phyloP scores from a whole-genome alignment of 2,329 filamentous ascomycete genomes.

The Pseudopithomyces chartarum region DNA sequence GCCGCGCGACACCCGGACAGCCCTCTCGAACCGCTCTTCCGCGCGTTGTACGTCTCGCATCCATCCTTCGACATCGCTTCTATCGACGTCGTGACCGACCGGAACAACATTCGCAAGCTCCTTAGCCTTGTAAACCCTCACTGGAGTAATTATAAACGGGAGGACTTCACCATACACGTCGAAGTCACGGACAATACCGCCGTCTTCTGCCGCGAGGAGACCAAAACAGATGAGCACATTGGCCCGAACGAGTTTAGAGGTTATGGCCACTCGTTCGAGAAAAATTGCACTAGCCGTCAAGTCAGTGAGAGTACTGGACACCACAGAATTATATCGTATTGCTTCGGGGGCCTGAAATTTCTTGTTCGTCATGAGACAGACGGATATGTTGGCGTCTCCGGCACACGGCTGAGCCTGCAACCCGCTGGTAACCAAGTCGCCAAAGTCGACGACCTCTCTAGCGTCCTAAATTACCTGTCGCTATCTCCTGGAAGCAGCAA shows the following conservation, averaged over 20 bases:
- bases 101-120: slow-evolving; percentile 57
- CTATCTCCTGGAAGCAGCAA: too few species aligned
- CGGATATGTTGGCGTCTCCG: slow-evolving; percentile 39
- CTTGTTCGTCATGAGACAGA: slow-evolving; percentile 46
- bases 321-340: slow-evolving; percentile 53
- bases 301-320: slow-evolving; percentile 50
- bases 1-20: slow-evolving; percentile 50
- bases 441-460: too few species aligned
- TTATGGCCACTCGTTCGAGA: slow-evolving; percentile 54
- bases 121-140: slow-evolving; percentile 46
- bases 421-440: too few species aligned
- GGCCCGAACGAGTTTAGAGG: slow-evolving; percentile 45
- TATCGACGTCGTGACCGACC: slow-evolving; percentile 52
- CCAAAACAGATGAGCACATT: slow-evolving; percentile 13
- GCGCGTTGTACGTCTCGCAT: slow-evolving; percentile 46
- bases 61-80: slow-evolving; percentile 47
- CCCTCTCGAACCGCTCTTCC: slow-evolving; percentile 56
- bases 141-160: slow-evolving; percentile 22
- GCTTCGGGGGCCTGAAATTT: slow-evolving; percentile 46
- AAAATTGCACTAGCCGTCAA: slow-evolving; percentile 46
- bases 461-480: too few species aligned
- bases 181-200: slow-evolving; percentile 47
- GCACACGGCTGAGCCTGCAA: slow-evolving; percentile 1
- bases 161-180: slow-evolving; percentile 50
- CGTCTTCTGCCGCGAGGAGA: slow-evolving; percentile 31